Percentiles rank a stretch among this genome's conserved stretches.
Conservation (phyloP, 2,329 filamentous ascomycete genomes). For the Pyricularia sp. region DNA sequence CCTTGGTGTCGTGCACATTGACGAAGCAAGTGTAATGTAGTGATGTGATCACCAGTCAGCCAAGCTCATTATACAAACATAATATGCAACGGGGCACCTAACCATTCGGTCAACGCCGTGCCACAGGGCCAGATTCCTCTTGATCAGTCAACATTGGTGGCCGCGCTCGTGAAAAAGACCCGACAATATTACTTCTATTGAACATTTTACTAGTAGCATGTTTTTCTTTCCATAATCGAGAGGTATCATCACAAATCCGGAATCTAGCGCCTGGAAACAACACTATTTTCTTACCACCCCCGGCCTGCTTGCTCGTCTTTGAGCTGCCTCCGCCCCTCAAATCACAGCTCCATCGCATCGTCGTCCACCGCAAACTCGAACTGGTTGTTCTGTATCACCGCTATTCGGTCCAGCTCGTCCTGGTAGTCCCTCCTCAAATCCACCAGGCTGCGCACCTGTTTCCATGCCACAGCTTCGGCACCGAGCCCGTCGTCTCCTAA, state of each 20-base stretch:
- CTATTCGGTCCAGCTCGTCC: slow-evolving; percentile 75
- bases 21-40: not conserved
- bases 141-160: not conserved
- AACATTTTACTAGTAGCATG: not conserved
- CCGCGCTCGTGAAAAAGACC: not conserved
- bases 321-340: not conserved
- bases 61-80: not conserved
- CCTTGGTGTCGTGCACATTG: not conserved
- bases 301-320: not conserved
- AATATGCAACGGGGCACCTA: not conserved
- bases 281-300: not conserved
- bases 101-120: not conserved
- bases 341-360: slow-evolving; percentile 34
- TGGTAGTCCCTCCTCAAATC: slow-evolving; percentile 85
- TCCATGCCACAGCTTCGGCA: slow-evolving; percentile 27
- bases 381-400: slow-evolving; percentile 76
- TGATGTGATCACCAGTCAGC: not conserved
- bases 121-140: not conserved
- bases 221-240: not conserved
- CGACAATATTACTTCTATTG: not conserved
- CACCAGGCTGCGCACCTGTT: slow-evolving; percentile 71
- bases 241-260: not conserved
- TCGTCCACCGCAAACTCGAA: slow-evolving; percentile 57
- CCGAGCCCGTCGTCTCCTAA: slow-evolving; percentile 11
- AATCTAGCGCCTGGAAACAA: not conserved